Evolutionary conservation across 2,329 filamentous ascomycete species (phyloP).

Genomic region (Purpureocillium takamizusanense): DNA sequence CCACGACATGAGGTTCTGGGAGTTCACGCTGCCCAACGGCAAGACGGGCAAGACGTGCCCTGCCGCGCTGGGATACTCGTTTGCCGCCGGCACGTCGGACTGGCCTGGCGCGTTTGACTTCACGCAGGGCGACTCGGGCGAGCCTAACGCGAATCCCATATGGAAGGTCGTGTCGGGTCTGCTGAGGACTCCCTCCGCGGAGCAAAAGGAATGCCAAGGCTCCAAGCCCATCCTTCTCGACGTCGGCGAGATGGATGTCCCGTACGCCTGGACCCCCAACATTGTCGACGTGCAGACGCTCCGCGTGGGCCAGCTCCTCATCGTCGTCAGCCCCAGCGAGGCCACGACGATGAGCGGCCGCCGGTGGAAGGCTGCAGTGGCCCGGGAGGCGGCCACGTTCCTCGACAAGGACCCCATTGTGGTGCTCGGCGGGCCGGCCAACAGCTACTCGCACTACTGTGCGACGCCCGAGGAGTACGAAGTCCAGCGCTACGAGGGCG

Average conservation of each 20-base stretch:
- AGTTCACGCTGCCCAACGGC: slow-evolving; percentile 66
- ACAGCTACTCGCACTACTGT: slow-evolving; percentile 82
- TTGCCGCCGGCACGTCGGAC: slow-evolving; percentile 87
- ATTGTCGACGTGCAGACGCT: slow-evolving; percentile 83
- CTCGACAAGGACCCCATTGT: slow-evolving; percentile 55
- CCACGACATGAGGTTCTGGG: slow-evolving; percentile 68
- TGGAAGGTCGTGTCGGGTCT: slow-evolving; percentile 70
- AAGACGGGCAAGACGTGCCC: slow-evolving; percentile 66
- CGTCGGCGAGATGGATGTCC: slow-evolving; percentile 67
- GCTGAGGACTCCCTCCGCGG: slow-evolving; percentile 58
- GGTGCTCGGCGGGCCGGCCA: slow-evolving; percentile 80
- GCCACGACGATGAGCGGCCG: slow-evolving; percentile 88
- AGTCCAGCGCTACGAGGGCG: slow-evolving; percentile 90
- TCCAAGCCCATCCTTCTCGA: slow-evolving; percentile 83
- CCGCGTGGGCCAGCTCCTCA: slow-evolving; percentile 73
- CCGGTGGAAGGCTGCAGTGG: slow-evolving; percentile 70
- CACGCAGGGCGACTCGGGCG: slow-evolving; percentile 70
- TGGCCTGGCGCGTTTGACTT: slow-evolving; percentile 90
- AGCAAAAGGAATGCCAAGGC: slow-evolving; percentile 67
- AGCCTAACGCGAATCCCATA: slow-evolving; percentile 61
- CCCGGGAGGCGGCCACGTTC: slow-evolving; percentile 37
- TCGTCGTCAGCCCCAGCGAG: slow-evolving; percentile 79
- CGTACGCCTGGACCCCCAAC: slow-evolving; percentile 85
- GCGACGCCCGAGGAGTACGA: slow-evolving; percentile 71
- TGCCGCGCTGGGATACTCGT: slow-evolving; percentile 82